Base-by-base conservation (phyloP, 768 basidiomycete species). In the Boletus insuetus region DNA sequence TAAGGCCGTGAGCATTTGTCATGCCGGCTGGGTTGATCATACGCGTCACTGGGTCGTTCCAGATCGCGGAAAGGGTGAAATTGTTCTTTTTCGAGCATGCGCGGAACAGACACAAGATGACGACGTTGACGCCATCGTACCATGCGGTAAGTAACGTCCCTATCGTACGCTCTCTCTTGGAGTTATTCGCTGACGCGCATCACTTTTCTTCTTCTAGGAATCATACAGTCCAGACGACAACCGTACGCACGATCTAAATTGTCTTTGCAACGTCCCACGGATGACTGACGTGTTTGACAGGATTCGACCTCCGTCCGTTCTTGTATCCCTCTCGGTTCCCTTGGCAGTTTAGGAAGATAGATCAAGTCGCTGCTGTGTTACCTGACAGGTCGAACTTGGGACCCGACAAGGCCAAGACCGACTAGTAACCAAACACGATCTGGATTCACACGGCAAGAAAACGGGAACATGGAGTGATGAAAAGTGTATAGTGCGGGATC, bases 61-160 rank as follows among this genome's bases (percentile, higher is more conserved):
- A 62, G 94, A 94, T 98, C 54, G 97, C 95, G 16, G 88, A 91
- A 62, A 98, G 98, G 76, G 97, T 99, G 64, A 98, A 99, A 70
- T 74, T 85, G 38, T 99, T 99, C 78, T 98, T 92, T 77, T 96
- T 94, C 63, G 94, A 97, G 69, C 86, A 99, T 63, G 97, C 97
- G 0, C 79, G 95, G 50, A 99, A 99, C 70, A 76, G 95, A 44
- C 97, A 98, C 76, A 99, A 99, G 82, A 98, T 99, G 94, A 96
- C 94, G 24, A 96, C 93, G 0, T 68, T 97, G 58, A 97, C 94
- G 3, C 94, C 94, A 1, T 81, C 92, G 2, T 97, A 97, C 65
- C 94, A 97, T 69, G 94, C 94, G 46, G 96, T 89, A 59, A 65
- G 91, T 78, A 8, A 20, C 7, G 29, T 9, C 29, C 29, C 8